A percentile compares a stretch with the other conserved stretches of the same genome.
Evolutionary conservation across 345 rosid species (phyloP).

Genomic region (Alliaria petiolata): DNA sequence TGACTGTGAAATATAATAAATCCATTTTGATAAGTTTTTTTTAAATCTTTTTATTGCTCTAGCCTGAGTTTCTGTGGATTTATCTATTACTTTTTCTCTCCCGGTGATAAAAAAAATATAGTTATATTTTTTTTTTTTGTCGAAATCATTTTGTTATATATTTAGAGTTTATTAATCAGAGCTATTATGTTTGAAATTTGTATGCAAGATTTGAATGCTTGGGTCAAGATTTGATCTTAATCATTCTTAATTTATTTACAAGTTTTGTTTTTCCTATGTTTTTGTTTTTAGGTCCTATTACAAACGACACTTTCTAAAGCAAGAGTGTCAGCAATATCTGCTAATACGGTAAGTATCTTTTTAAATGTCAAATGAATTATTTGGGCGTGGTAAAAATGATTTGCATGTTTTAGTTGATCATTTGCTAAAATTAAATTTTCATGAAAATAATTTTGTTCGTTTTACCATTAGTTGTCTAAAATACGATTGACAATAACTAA

Average conservation of each 20-base stretch:
- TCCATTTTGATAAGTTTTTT: no score
- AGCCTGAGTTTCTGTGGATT: no score
- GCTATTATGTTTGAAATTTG: neutral
- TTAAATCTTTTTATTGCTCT: neutral
- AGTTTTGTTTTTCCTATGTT: neutral
- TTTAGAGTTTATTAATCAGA: neutral
- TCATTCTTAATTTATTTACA: neutral
- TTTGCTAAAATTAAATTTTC: neutral
- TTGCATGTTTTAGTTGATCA: neutral
- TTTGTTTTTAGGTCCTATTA: conserved; percentile 16
- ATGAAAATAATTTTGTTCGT: neutral
- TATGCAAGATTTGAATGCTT: no score
- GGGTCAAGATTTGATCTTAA: neutral
- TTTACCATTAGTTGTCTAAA: neutral
- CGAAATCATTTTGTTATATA: no score
- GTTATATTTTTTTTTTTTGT: no score
- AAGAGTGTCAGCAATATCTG: conserved; percentile 23
- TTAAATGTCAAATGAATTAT: neutral
- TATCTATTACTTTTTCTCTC: neutral
- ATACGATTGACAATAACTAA: no score
- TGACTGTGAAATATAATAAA: neutral
- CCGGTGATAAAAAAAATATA: neutral
- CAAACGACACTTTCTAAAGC: conserved; percentile 37
- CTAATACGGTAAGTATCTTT: conserved; percentile 40
- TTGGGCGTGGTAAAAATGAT: neutral